These are phyloP conservation scores for Haematococcus lacustris DNA, from an alignment of 139 green algal species.

Conservation along the genomic window DNA sequence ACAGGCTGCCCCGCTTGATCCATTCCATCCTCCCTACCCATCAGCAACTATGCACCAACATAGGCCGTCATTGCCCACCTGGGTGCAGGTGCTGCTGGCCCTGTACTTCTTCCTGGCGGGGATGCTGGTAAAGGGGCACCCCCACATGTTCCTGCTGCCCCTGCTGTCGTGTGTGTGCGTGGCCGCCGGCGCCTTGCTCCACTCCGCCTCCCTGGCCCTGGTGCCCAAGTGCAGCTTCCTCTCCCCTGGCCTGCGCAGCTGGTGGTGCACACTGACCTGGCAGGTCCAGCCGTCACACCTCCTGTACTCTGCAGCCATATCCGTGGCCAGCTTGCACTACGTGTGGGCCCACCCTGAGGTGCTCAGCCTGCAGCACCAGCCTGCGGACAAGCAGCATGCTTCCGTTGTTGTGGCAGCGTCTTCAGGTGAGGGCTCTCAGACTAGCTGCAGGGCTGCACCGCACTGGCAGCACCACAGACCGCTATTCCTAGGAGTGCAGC, in stretches of 20 bases:
- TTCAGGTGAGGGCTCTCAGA: conserved; percentile 3
- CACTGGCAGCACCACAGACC: no score
- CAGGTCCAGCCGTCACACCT: no score
- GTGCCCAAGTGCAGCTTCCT: conserved; percentile 32
- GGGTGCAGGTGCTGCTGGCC: conserved; percentile 52
- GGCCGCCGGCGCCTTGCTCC: conserved; percentile 3
- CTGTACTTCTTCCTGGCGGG: conserved; percentile 81
- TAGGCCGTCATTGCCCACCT: no score
- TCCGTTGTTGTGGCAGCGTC: conserved; percentile 28
- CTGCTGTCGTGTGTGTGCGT: conserved; percentile 39
- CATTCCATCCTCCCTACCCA: no score
- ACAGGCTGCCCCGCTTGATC: no score
- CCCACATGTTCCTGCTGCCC: conserved; percentile 64
- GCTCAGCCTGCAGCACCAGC: conserved; percentile 13
- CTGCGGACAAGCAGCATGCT: conserved; percentile 12
- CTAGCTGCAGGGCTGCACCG: no score
- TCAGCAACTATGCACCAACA: no score
- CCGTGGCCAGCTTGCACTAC: conserved; percentile 24
- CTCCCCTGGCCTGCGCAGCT: background rate
- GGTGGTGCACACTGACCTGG: conserved; percentile 40
- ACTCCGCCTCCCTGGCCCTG: conserved; percentile 9
- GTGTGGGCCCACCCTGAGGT: conserved; percentile 13
- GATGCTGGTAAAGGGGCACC: conserved; percentile 52
- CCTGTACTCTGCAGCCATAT: conserved; percentile 24
- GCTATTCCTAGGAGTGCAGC: no score